These are phyloP conservation scores for Neopestalotiopsis sp. DNA, from an alignment of 2,329 filamentous ascomycete species.

Conservation along the genomic window DNA sequence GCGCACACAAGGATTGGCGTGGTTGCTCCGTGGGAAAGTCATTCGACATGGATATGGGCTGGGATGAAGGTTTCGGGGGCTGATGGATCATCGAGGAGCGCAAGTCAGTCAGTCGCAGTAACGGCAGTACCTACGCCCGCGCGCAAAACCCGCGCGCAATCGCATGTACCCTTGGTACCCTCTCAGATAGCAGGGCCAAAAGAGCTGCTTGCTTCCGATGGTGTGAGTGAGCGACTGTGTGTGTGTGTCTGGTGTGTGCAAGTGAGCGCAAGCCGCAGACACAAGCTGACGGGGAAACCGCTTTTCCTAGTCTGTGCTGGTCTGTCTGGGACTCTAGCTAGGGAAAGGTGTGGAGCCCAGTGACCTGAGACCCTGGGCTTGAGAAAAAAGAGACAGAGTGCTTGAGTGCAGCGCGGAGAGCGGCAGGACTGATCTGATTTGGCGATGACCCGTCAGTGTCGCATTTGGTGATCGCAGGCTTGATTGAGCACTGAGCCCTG, in stretches of 20 bases:
- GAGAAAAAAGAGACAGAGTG: not conserved
- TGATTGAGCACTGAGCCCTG: not conserved
- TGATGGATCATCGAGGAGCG: constrained; percentile 13
- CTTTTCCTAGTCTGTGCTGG: not conserved
- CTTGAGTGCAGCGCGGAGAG: not conserved
- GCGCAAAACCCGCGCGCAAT: not conserved
- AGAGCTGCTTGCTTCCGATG: not conserved
- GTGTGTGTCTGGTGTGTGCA: not conserved
- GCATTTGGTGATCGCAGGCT: not conserved
- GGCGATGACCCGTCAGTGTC: not conserved
- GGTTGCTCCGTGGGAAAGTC: constrained; percentile 12
- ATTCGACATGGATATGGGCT: constrained; percentile 2
- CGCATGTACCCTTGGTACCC: not conserved
- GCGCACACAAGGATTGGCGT: constrained; percentile 15
- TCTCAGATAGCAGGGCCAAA: not conserved
- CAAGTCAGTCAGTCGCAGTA: constrained; percentile 12
- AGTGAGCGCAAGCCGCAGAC: not conserved
- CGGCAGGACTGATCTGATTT: not conserved
- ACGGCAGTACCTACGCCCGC: not conserved
- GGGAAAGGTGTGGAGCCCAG: not conserved
- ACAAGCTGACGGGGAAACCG: not conserved
- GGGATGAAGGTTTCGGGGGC: constrained; percentile 12
- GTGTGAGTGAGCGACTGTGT: not conserved
- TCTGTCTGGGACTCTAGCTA: not conserved
- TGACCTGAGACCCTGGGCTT: not conserved